A percentile compares a stretch with the other conserved stretches of the same genome.
Conservation (phyloP, 257 asterid species). For the Solanum pinnatisectum region DNA sequence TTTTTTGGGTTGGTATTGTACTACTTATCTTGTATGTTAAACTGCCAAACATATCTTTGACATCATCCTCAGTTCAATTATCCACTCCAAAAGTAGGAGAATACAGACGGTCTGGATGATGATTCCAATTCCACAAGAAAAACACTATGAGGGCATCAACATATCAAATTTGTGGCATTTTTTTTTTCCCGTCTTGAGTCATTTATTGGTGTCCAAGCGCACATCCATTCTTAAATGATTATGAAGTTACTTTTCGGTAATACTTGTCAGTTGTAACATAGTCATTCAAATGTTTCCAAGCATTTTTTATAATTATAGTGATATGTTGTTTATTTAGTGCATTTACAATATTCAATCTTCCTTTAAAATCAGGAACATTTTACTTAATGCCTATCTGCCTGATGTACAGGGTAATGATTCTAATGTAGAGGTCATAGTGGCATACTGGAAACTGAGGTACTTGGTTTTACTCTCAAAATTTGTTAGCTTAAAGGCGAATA, state of each 20-base stretch:
- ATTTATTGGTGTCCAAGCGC: neutral
- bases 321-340: neutral
- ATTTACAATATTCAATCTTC: neutral
- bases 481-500: neutral
- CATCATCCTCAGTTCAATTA: neutral
- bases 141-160: neutral
- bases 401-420: conserved; percentile 38
- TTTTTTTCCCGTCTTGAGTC: neutral
- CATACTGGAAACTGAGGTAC: conserved; percentile 79
- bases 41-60: neutral
- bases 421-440: conserved; percentile 27
- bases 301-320: neutral
- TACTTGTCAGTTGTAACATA: neutral
- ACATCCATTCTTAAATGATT: neutral
- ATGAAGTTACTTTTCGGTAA: neutral
- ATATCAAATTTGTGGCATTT: neutral
- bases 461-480: neutral
- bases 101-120: neutral
- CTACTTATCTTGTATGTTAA: neutral
- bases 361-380: neutral
- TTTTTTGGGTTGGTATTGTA: neutral
- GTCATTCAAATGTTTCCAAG: neutral
- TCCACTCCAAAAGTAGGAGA: neutral
- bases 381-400: neutral
- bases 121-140: neutral